phyloP scores from a whole-genome alignment of 2,329 filamentous ascomycete genomes.

The Microdochium trichocladiopsis region DNA sequence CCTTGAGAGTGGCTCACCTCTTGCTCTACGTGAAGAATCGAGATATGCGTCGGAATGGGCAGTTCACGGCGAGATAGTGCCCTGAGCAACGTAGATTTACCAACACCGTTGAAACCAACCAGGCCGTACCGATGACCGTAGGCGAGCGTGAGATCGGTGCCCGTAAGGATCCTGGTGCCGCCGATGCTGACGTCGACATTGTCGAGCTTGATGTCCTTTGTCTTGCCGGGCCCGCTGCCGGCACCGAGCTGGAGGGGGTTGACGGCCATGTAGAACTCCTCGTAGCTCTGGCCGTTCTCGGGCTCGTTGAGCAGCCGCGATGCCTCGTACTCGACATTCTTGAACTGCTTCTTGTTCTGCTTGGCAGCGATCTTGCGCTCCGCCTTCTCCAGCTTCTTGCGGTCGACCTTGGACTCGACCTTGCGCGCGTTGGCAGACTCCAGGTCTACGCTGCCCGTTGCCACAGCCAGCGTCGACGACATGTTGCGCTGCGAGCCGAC shows the following conservation, averaged over 20 bases:
- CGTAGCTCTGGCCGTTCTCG: conserved; percentile 82
- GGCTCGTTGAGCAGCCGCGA: conserved; percentile 81
- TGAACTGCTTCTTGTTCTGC: conserved; percentile 97
- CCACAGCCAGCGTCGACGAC: conserved; percentile 87
- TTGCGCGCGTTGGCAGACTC: conserved; percentile 90
- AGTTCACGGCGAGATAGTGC: conserved; percentile 90
- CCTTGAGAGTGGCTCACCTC: conserved; percentile 53
- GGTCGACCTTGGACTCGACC: conserved; percentile 94
- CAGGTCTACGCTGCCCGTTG: conserved; percentile 78
- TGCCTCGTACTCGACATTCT: conserved; percentile 96
- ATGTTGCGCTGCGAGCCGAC: conserved; percentile 92
- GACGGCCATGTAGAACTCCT: conserved; percentile 99
- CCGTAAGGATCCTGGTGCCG: conserved; percentile 79
- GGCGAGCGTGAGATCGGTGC: conserved; percentile 83
- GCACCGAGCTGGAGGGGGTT: conserved; percentile 86
- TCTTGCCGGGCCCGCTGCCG: conserved; percentile 67
- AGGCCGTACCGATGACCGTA: conserved; percentile 94
- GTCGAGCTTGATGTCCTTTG: conserved; percentile 98
- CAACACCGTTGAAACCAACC: conserved; percentile 98
- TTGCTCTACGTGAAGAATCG: conserved; percentile 97
- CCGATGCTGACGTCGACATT: conserved; percentile 92
- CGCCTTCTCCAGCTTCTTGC: conserved; percentile 98
- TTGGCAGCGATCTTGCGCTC: conserved; percentile 97
- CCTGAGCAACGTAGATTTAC: conserved; percentile 89
- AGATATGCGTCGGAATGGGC: conserved; percentile 92